phyloP scores from a whole-genome alignment of 495 filamentous ascomycete species.

The Immersiella caudata region DNA sequence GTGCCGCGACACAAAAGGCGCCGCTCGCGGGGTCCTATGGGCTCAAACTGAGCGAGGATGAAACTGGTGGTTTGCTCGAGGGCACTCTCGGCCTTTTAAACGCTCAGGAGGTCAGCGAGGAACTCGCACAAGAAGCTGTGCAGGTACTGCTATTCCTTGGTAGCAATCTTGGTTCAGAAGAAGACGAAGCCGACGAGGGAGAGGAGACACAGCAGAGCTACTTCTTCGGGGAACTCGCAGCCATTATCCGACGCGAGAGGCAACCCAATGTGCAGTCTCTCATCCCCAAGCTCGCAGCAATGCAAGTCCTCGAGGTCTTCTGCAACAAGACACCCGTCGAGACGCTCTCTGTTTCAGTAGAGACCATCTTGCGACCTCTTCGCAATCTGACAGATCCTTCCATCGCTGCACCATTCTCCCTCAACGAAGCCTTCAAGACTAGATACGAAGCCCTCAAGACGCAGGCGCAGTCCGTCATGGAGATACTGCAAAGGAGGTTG shows the following conservation, averaged over 20 bases:
- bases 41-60: constrained; percentile 63
- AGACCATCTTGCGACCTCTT: constrained; percentile 73
- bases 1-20: constrained; percentile 53
- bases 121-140: constrained; percentile 70
- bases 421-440: constrained; percentile 66
- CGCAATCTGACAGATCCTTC: constrained; percentile 81
- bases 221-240: constrained; percentile 73
- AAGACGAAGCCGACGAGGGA: constrained; percentile 41
- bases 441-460: constrained; percentile 67
- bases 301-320: constrained; percentile 68
- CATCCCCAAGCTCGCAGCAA: constrained; percentile 71
- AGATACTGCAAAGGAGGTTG: constrained; percentile 75
- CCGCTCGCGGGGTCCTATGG: constrained; percentile 74
- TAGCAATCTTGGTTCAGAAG: constrained; percentile 30
- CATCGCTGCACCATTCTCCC: constrained; percentile 67
- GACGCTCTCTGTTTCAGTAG: constrained; percentile 61
- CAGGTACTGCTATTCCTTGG: constrained; percentile 78
- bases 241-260: constrained; percentile 76
- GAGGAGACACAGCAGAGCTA: constrained; percentile 52
- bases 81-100: constrained; percentile 67
- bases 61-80: constrained; percentile 67
- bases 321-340: constrained; percentile 59
- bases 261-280: constrained; percentile 63
- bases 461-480: constrained; percentile 72
- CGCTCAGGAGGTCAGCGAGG: constrained; percentile 62